These are phyloP conservation scores for Peniophora sp. DNA, from an alignment of 1,284 basidiomycete genomes.

Conservation along the genomic window DNA sequence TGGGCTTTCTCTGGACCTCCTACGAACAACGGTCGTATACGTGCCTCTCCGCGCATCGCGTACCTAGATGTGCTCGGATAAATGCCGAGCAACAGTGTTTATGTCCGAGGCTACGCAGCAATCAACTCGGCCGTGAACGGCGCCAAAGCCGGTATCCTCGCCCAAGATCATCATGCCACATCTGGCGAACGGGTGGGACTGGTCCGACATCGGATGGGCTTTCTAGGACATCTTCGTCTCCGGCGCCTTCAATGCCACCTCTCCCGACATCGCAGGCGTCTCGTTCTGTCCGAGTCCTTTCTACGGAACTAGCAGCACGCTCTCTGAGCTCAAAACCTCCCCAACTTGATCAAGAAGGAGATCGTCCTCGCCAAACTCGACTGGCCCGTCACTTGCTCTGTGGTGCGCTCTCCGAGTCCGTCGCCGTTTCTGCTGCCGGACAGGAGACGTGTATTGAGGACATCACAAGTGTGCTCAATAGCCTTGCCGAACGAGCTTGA, in stretches of 20 bases:
- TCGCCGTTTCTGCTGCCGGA: slow-evolving; percentile 42
- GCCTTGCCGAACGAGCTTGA: slow-evolving; percentile 38
- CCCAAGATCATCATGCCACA: slow-evolving; percentile 53
- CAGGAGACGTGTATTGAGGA: slow-evolving; percentile 47
- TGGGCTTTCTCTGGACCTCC: too few relatives aligned
- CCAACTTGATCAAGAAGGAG: slow-evolving; percentile 45
- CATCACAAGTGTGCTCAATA: slow-evolving; percentile 39
- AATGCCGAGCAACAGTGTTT: too few relatives aligned
- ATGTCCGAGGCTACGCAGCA: too few relatives aligned
- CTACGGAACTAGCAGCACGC: slow-evolving; percentile 50
- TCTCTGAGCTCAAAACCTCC: slow-evolving; percentile 38
- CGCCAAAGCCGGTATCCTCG: slow-evolving; percentile 34
- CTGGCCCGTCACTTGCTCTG: slow-evolving; percentile 48
- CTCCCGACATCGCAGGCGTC: slow-evolving; percentile 55
- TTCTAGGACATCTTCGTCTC: slow-evolving; percentile 45
- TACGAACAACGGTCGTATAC: too few relatives aligned
- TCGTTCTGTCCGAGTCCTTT: slow-evolving; percentile 65
- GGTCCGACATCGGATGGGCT: slow-evolving; percentile 35
- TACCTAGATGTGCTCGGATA: too few relatives aligned
- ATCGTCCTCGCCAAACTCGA: slow-evolving; percentile 59
- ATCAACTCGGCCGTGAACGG: slow-evolving; percentile 48
- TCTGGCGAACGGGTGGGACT: slow-evolving; percentile 59
- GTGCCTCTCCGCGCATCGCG: too few relatives aligned
- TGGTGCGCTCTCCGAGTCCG: slow-evolving; percentile 39
- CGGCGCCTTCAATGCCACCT: slow-evolving; percentile 39